These are phyloP conservation scores for Jaltomata sinuosa DNA, from an alignment of 257 asterid species.

Conservation along the genomic window DNA sequence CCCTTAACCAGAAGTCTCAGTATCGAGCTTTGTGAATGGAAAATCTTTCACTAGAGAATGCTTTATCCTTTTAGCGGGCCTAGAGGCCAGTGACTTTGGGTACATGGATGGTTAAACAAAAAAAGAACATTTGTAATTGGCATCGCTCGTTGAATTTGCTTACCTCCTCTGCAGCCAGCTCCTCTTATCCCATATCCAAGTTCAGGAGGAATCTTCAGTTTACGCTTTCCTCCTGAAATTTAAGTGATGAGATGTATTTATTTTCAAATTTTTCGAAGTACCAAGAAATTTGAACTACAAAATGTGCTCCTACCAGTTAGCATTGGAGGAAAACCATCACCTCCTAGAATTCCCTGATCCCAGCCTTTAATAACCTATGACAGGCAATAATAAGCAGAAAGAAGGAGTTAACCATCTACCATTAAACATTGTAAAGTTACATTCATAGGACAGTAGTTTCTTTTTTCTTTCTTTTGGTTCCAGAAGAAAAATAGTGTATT, in stretches of 20 bases:
- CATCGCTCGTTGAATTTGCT: neutral
- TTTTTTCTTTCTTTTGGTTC: neutral
- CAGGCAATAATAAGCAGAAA: neutral
- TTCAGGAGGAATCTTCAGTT: conserved; percentile 72
- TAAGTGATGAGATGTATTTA: neutral
- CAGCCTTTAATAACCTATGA: conserved; percentile 87
- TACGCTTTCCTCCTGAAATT: conserved; percentile 69
- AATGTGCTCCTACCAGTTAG: conserved; percentile 44
- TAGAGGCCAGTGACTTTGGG: neutral
- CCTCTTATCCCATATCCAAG: conserved; percentile 83
- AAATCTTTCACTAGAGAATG: neutral
- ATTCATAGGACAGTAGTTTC: neutral
- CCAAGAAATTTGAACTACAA: neutral
- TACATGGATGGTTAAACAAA: neutral
- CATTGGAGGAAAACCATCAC: conserved; percentile 89
- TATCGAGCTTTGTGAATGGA: neutral
- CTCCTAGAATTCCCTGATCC: conserved; percentile 91
- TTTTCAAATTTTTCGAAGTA: neutral
- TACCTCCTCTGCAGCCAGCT: conserved; percentile 92
- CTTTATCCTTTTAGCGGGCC: neutral
- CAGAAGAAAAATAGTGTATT: neutral
- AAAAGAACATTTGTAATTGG: neutral
- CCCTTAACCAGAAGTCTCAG: neutral
- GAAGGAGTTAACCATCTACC: neutral
- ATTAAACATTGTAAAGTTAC: neutral